A percentile compares a stretch with the other conserved stretches of the same genome.
phyloP scores from a whole-genome alignment of 1,139 yeast genomes.

The Taphrina pruni region DNA sequence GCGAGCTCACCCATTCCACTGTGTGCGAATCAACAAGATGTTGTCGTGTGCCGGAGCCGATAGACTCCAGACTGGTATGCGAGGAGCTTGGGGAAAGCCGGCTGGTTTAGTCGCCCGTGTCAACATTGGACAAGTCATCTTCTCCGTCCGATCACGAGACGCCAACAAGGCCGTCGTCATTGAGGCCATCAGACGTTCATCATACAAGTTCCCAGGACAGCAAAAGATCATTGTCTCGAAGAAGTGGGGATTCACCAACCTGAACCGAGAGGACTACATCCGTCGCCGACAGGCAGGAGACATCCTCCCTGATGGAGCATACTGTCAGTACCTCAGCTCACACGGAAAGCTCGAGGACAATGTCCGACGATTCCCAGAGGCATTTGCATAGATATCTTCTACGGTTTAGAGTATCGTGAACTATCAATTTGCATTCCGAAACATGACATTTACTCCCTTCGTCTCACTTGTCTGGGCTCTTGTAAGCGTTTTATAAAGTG shows the following conservation, averaged over 20 bases:
- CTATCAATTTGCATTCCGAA: background rate
- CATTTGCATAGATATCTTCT: conserved; percentile 21
- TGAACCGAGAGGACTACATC: conserved; percentile 96
- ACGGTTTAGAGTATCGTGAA: conserved; percentile 6
- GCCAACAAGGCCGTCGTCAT: conserved; percentile 94
- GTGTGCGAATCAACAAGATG: conserved; percentile 99
- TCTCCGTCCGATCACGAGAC: conserved; percentile 98
- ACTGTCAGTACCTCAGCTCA: conserved; percentile 95
- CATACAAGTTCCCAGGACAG: conserved; percentile 99
- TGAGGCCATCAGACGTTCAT: conserved; percentile 99
- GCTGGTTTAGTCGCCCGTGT: conserved; percentile 99
- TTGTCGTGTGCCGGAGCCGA: conserved; percentile 99
- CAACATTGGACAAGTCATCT: conserved; percentile 95
- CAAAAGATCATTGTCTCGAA: conserved; percentile 98
- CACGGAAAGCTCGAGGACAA: conserved; percentile 94
- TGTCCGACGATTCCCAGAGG: conserved; percentile 92
- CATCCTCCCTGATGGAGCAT: conserved; percentile 99
- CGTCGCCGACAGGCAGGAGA: conserved; percentile 94
- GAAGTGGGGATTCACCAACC: conserved; percentile 99
- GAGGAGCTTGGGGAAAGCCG: conserved; percentile 99
- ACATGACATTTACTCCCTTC: background rate
- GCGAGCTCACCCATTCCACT: conserved; percentile 99
- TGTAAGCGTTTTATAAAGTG: no score
- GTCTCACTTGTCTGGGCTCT: background rate
- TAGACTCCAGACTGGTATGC: conserved; percentile 99